Conservation (phyloP, 2,329 filamentous ascomycete species). For the Alternaria longipes region DNA sequence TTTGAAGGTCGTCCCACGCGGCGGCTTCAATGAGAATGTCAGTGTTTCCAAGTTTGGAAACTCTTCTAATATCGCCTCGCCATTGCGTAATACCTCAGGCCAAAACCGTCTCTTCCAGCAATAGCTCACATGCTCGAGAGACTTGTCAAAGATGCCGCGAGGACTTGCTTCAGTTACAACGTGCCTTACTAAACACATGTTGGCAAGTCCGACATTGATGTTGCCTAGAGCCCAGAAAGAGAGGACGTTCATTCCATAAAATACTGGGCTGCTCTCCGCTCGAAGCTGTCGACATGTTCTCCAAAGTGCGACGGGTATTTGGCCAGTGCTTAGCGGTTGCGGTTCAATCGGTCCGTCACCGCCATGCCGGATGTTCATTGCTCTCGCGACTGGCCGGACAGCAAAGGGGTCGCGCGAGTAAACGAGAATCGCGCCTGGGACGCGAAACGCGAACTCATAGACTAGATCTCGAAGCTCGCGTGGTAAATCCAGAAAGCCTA, state of each 20-base stretch:
- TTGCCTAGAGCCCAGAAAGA: constrained; percentile 30
- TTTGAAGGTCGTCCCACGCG: constrained; percentile 26
- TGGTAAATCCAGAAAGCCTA: constrained; percentile 44
- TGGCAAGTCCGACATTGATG: constrained; percentile 21
- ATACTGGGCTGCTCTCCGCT: constrained; percentile 54
- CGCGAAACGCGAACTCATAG: constrained; percentile 34
- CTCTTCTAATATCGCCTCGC: constrained; percentile 25
- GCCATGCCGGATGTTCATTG: constrained; percentile 37
- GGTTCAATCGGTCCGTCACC: constrained; percentile 36
- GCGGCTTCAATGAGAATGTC: constrained; percentile 36
- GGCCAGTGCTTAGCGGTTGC: constrained; percentile 19
- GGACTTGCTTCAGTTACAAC: constrained; percentile 34
- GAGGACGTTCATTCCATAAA: constrained; percentile 61
- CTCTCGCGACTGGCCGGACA: constrained; percentile 23
- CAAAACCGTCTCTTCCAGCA: constrained; percentile 43
- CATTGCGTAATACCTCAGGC: constrained; percentile 34
- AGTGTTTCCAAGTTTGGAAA: constrained; percentile 39
- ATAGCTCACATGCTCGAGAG: constrained; percentile 38
- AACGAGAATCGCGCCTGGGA: constrained; percentile 41
- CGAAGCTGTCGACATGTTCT: constrained; percentile 54
- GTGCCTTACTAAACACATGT: constrained; percentile 28
- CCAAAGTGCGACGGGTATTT: constrained; percentile 39
- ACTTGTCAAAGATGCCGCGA: constrained; percentile 29
- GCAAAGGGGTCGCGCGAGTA: constrained; percentile 31
- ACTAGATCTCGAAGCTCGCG: constrained; percentile 43